Percentiles rank a stretch among this genome's conserved stretches.
Conservation (phyloP, 1,284 basidiomycete genomes). For the Ceratobasidium sp. region DNA sequence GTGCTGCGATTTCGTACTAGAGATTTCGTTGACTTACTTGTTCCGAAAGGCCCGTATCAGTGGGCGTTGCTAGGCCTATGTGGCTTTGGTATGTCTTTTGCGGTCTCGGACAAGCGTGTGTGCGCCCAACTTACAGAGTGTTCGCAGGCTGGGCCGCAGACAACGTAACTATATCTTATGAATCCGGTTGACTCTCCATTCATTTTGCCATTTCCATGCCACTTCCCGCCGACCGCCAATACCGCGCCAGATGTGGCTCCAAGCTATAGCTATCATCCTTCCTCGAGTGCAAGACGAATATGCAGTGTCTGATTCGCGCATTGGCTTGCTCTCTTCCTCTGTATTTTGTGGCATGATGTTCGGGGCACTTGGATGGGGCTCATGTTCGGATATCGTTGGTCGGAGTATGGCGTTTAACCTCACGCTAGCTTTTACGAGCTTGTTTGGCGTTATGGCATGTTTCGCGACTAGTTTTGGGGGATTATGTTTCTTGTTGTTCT, state of each 20-base stretch:
- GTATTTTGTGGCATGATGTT: slow-evolving; percentile 97
- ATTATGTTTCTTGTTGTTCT: slow-evolving; percentile 84
- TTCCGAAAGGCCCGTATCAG: slow-evolving; percentile 45
- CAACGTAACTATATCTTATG: slow-evolving; percentile 44
- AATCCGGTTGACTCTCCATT: slow-evolving; percentile 28
- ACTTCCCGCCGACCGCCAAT: background rate
- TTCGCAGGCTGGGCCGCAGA: slow-evolving; percentile 47
- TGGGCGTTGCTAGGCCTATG: slow-evolving; percentile 45
- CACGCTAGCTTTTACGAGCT: slow-evolving; percentile 87
- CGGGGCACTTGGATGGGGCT: slow-evolving; percentile 90
- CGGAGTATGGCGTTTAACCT: slow-evolving; percentile 91
- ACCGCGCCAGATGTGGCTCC: slow-evolving; percentile 84
- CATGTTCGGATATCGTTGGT: slow-evolving; percentile 81
- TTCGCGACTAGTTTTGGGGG: slow-evolving; percentile 76
- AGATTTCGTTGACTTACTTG: background rate
- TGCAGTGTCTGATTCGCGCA: slow-evolving; percentile 75
- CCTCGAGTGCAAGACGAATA: slow-evolving; percentile 92
- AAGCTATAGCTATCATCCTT: slow-evolving; percentile 88
- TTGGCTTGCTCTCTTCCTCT: slow-evolving; percentile 79
- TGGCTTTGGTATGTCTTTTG: slow-evolving; percentile 46
- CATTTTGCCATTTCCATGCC: slow-evolving; percentile 19
- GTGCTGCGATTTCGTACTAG: slow-evolving; percentile 6
- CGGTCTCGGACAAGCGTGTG: background rate
- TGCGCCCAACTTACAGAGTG: slow-evolving; percentile 25
- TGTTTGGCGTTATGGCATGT: slow-evolving; percentile 84